Percentiles rank a stretch among this genome's conserved stretches.
Evolutionary conservation across 345 rosid species (phyloP).

Genomic region (Erucastrum elatum): DNA sequence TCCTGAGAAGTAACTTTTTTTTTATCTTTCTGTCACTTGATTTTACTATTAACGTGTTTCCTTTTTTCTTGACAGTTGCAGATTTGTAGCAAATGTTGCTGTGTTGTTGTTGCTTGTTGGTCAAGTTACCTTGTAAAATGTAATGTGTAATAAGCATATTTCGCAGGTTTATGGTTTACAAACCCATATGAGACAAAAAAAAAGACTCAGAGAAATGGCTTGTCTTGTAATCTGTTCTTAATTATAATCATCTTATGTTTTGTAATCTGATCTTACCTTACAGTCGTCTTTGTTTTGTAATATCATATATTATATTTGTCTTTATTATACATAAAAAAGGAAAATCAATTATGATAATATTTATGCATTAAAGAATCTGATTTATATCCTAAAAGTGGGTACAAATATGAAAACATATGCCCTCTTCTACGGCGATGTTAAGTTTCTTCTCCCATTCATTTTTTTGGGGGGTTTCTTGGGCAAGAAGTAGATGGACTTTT

Average conservation of each 20-base stretch:
- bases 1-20: neutral
- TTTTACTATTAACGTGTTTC: neutral
- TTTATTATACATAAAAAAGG: neutral
- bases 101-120: constrained; percentile 25
- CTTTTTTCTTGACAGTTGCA: constrained; percentile 29
- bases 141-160: constrained; percentile 21
- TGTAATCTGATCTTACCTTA: constrained; percentile 8
- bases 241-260: neutral
- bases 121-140: constrained; percentile 42
- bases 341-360: neutral
- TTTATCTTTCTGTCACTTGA: neutral
- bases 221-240: constrained; percentile 1
- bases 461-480: constrained; percentile 24
- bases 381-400: neutral
- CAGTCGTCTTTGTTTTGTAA: neutral
- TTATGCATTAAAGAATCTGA: neutral
- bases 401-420: neutral
- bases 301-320: neutral
- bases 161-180: constrained; percentile 17
- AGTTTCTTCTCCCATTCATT: neutral
- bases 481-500: constrained; percentile 13
- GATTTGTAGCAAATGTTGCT: constrained; percentile 30
- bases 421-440: neutral
- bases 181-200: neutral
- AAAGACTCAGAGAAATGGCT: neutral